A percentile compares a stretch with the other conserved stretches of the same genome.
Evolutionary conservation across 2,329 filamentous ascomycete species (phyloP).

Genomic region (Alternaria solani): DNA sequence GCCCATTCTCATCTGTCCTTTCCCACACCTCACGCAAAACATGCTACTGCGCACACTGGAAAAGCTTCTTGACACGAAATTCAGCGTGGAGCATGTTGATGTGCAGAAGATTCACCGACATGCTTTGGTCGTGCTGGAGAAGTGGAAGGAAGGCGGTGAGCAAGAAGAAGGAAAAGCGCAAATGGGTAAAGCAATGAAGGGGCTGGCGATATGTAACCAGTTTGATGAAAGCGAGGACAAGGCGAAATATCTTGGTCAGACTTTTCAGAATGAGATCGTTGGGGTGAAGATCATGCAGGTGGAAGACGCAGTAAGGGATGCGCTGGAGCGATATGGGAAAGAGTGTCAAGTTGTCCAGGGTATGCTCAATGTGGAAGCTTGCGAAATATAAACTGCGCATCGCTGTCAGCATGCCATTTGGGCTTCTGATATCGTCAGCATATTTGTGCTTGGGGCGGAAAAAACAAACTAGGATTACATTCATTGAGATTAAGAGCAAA

Average conservation of each 20-base stretch:
- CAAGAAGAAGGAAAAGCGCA: background rate
- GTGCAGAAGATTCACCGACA: constrained; percentile 40
- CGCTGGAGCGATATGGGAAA: constrained; percentile 34
- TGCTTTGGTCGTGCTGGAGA: constrained; percentile 36
- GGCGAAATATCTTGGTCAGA: constrained; percentile 33
- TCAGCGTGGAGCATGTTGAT: constrained; percentile 38
- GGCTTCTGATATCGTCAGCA: background rate
- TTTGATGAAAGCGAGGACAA: constrained; percentile 41
- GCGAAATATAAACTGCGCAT: constrained; percentile 22
- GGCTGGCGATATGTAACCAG: constrained; percentile 41
- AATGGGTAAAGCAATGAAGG: constrained; percentile 32
- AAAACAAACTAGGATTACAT: background rate
- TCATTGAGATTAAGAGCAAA: too few relatives aligned
- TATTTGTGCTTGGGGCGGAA: background rate
- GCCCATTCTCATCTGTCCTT: constrained; percentile 40
- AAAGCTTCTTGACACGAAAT: constrained; percentile 26
- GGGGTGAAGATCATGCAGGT: constrained; percentile 37
- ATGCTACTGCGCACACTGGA: constrained; percentile 37
- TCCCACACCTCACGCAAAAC: constrained; percentile 38
- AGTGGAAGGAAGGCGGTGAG: constrained; percentile 25
- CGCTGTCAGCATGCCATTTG: background rate
- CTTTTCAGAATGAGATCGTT: constrained; percentile 42
- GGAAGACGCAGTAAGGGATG: constrained; percentile 38
- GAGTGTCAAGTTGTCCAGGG: constrained; percentile 36
- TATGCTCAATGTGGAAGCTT: constrained; percentile 42